Evolutionary conservation across 148 eudicot species (phyloP), one percentile per base, ranked within the genome.

Genomic region (Cornus controversa): DNA sequence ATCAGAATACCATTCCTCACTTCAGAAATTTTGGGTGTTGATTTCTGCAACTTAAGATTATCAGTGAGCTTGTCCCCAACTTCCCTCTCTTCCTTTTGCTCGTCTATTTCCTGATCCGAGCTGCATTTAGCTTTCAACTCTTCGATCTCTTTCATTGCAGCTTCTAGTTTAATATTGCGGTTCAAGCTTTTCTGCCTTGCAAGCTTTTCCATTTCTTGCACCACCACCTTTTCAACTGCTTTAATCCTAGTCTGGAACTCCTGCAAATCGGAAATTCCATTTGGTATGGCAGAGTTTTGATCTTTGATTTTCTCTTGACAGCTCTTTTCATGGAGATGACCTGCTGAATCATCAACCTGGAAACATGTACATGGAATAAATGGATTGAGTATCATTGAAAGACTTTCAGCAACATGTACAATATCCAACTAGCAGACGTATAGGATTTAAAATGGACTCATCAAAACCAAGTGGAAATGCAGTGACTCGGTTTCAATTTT

Each of bases 191-290:
- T 82, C 71, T 72, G 85, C 78, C 27, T 71, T 69, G 76, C 77
- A 20, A 73, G 69, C 63, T 62, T 78, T 71, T 87, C 85, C 78
- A 65, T 88, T 66, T 88, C 92, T 71, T 86, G 83, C 42, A 75
- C 62, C 34, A 96, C 76, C 53, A 85, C 60, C 73, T 83, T 87
- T 72, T 91, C 89, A 36, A 96, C 85, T 77, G 80, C 82, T 78
- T 88, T 92, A 66, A 91, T 85, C 78, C 98, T 85, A 3, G 72
- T 79, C 82, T 87, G 93, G 80, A 95, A 72, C 70, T 83, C 77
- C 71, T 86, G 84, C 86, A 95, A 79, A 76, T 91, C 95, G 23
- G 73, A 78, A 47, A 91, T 47, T 65, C 81, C 81, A 29, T 75
- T 78, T 40, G 85, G 84, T 47, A 69, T 69, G 18, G 77, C 37